These are phyloP conservation scores for Aspergillus felis DNA, from an alignment of 2,329 filamentous ascomycete genomes.

Conservation along the genomic window DNA sequence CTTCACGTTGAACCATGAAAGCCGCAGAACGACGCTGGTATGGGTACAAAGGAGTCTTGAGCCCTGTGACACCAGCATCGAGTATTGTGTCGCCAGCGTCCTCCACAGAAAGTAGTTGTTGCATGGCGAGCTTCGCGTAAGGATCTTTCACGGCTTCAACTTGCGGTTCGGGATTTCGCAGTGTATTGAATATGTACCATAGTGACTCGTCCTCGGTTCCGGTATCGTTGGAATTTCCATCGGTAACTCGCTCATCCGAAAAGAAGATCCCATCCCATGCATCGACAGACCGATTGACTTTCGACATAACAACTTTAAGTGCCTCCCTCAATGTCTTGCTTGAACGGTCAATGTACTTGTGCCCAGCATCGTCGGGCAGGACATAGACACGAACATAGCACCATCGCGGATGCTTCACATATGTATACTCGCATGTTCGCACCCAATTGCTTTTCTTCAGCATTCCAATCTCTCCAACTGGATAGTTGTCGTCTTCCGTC, in stretches of 20 bases:
- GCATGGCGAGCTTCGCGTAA: slow-evolving; percentile 35
- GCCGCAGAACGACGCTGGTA: slow-evolving; percentile 80
- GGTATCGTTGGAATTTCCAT: slow-evolving; percentile 9
- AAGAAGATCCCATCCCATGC: slow-evolving; percentile 35
- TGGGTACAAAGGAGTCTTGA: slow-evolving; percentile 62
- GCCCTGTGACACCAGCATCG: slow-evolving; percentile 28
- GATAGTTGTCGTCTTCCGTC: slow-evolving; percentile 8
- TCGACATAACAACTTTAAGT: slow-evolving; percentile 38
- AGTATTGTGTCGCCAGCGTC: slow-evolving; percentile 6
- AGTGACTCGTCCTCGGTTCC: slow-evolving; percentile 40
- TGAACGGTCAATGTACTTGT: slow-evolving; percentile 30
- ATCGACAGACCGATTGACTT: slow-evolving; percentile 34
- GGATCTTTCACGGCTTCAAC: slow-evolving; percentile 27
- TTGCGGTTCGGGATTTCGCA: slow-evolving; percentile 37
- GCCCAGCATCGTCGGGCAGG: slow-evolving; percentile 38
- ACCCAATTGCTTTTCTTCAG: slow-evolving; percentile 37
- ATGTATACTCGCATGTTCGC: slow-evolving; percentile 19
- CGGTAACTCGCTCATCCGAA: slow-evolving; percentile 2
- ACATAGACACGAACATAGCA: slow-evolving; percentile 35
- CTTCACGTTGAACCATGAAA: slow-evolving; percentile 78
- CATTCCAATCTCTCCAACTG: slow-evolving; percentile 18
- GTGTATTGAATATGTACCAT: slow-evolving; percentile 50
- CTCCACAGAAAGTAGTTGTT: slow-evolving; percentile 27
- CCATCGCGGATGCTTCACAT: slow-evolving; percentile 11
- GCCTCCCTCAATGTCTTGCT: slow-evolving; percentile 30